Conservation (phyloP, 1,139 yeast species). For the Geotrichum europaeum region DNA sequence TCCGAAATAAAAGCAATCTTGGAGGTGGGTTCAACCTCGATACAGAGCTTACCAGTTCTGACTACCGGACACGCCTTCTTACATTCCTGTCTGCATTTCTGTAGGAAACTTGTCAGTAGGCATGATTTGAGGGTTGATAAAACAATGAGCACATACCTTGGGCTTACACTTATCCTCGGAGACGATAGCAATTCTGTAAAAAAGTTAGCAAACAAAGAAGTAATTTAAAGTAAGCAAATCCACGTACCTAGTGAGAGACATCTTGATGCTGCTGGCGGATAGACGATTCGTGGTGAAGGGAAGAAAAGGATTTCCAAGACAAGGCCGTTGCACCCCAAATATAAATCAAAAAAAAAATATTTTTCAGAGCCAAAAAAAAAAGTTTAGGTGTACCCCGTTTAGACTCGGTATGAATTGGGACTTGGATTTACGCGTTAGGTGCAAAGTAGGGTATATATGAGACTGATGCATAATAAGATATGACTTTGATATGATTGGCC, state of each 20-base stretch:
- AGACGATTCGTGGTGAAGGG: background rate
- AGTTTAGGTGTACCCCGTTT: background rate
- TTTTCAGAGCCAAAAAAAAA: background rate
- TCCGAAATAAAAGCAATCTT: slow-evolving; percentile 97
- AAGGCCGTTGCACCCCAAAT: background rate
- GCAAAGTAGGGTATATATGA: background rate
- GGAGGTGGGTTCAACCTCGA: slow-evolving; percentile 84
- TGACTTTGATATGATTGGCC: background rate
- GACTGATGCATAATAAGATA: background rate
- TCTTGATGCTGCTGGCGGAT: background rate
- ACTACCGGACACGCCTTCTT: slow-evolving; percentile 96
- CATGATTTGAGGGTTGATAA: background rate
- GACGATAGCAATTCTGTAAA: slow-evolving; percentile 70
- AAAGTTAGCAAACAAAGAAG: slow-evolving; percentile 1
- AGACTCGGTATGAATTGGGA: background rate
- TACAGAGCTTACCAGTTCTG: slow-evolving; percentile 94
- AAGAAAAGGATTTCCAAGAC: background rate
- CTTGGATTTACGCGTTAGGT: background rate
- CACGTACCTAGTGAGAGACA: slow-evolving; percentile 15
- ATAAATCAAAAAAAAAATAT: background rate
- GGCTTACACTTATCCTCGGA: slow-evolving; percentile 93
- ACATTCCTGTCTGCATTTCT: slow-evolving; percentile 95
- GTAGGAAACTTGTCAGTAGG: background rate
- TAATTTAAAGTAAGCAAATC: too few species aligned
- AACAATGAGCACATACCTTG: slow-evolving; percentile 36